These are phyloP conservation scores for Rosa chinensis DNA, from an alignment of 306 rosid species.

Conservation along the genomic window DNA sequence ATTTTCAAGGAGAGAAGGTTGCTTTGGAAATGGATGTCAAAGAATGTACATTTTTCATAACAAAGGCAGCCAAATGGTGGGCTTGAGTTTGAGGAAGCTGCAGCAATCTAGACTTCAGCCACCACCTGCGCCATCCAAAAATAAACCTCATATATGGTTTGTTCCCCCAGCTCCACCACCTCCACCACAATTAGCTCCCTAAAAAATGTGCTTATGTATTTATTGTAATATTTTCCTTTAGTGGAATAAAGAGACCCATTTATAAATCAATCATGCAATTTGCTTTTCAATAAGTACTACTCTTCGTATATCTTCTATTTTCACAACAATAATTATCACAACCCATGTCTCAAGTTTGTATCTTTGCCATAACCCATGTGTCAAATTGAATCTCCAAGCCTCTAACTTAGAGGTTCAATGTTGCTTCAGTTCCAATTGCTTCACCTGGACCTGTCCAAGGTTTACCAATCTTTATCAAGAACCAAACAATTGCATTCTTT, in stretches of 20 bases:
- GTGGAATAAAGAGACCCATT: too few relatives aligned
- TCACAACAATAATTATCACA: neutral
- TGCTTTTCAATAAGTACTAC: neutral
- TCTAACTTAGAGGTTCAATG: slow-evolving; percentile 23
- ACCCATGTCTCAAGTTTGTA: neutral
- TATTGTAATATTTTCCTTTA: neutral
- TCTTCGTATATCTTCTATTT: neutral
- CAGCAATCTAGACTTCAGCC: neutral
- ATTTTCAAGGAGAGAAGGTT: neutral
- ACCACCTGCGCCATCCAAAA: neutral
- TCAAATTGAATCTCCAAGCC: neutral
- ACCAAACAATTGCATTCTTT: slow-evolving; percentile 65
- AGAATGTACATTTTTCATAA: neutral
- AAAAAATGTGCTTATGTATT: too few relatives aligned
- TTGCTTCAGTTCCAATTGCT: slow-evolving; percentile 41
- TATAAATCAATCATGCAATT: too few relatives aligned
- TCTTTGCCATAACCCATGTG: neutral
- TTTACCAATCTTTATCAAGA: slow-evolving; percentile 49
- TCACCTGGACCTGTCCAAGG: slow-evolving; percentile 46
- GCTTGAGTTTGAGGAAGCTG: neutral
- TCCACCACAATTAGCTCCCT: neutral
- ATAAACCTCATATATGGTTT: neutral
- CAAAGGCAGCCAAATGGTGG: neutral
- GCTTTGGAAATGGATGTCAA: neutral
- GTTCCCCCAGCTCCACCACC: neutral